A percentile compares a stretch with the other conserved stretches of the same genome.
These are phyloP conservation scores for Cryptomeria japonica DNA, from an alignment of 75 land plant genomes.

Conservation along the genomic window DNA sequence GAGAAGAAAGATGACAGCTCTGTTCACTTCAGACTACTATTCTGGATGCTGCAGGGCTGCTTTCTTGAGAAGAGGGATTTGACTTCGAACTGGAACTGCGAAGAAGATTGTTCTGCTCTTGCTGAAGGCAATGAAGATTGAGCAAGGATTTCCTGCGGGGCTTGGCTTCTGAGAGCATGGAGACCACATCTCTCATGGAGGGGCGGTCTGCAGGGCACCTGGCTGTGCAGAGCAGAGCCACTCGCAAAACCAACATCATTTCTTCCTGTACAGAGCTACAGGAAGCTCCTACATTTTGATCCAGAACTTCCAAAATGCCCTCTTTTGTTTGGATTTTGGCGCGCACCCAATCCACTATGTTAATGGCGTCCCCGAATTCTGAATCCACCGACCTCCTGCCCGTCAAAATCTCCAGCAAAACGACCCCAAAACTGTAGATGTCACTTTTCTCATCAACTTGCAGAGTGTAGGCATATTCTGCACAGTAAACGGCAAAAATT, in stretches of 20 bases:
- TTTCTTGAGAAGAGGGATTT: neutral
- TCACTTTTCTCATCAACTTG: conserved; percentile 91
- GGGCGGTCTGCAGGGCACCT: conserved; percentile 76
- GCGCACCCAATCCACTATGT: conserved; percentile 83
- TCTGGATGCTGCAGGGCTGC: neutral
- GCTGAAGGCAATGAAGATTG: conserved; percentile 4
- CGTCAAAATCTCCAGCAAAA: conserved; percentile 70
- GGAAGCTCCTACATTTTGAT: conserved; percentile 45
- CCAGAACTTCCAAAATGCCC: conserved; percentile 37
- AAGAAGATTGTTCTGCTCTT: neutral
- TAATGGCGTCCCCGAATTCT: conserved; percentile 75
- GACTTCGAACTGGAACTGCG: neutral
- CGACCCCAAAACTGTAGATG: conserved; percentile 88
- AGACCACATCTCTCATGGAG: conserved; percentile 80
- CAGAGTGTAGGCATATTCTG: conserved; percentile 90
- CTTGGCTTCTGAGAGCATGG: conserved; percentile 86
- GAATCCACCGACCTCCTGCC: conserved; percentile 58
- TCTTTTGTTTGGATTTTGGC: conserved; percentile 46
- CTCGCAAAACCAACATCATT: conserved; percentile 77
- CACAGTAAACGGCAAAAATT: neutral
- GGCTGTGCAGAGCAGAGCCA: conserved; percentile 87
- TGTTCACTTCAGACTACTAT: neutral
- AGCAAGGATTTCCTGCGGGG: conserved; percentile 46
- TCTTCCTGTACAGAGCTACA: conserved; percentile 67
- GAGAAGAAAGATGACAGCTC: neutral